Conservation (phyloP, 306 rosid genomes). For the Cicer chorassanicum region DNA sequence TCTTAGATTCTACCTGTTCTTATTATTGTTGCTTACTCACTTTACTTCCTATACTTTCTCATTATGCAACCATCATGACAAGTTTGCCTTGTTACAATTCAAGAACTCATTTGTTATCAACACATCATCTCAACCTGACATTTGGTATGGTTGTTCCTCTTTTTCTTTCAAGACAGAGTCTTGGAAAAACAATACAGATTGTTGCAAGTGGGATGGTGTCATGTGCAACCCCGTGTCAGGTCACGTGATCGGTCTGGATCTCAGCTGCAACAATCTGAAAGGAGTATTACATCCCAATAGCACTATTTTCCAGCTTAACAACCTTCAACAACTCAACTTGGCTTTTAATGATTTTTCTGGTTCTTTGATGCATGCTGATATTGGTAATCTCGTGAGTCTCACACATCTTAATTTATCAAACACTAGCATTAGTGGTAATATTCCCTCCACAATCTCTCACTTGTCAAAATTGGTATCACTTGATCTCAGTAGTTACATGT, state of each 20-base stretch:
- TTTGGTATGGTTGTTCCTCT: not conserved
- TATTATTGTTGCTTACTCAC: not conserved
- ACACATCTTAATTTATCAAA: constrained; percentile 11
- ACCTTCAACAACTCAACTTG: constrained; percentile 42
- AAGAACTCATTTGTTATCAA: constrained; percentile 5
- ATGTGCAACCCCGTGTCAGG: constrained; percentile 3
- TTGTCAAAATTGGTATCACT: constrained; percentile 48
- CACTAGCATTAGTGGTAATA: not conserved
- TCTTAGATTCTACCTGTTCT: not conserved
- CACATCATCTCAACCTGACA: not conserved
- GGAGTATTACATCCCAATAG: constrained; percentile 35
- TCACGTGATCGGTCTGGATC: constrained; percentile 31
- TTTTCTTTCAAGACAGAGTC: constrained; percentile 20
- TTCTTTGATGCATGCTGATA: constrained; percentile 10
- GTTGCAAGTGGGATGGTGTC: constrained; percentile 42
- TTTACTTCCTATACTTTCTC: constrained; percentile 5
- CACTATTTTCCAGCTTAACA: constrained; percentile 1
- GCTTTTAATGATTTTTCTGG: constrained; percentile 24
- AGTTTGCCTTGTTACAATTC: constrained; percentile 15
- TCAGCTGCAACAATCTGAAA: constrained; percentile 4
- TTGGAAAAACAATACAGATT: constrained; percentile 18
- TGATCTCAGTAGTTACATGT: not conserved
- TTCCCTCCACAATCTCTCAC: constrained; percentile 45
- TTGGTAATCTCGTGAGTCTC: constrained; percentile 36
- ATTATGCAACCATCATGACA: constrained; percentile 14